phyloP scores from a whole-genome alignment of 805 yeast genomes.

The Hanseniaspora lindneri region DNA sequence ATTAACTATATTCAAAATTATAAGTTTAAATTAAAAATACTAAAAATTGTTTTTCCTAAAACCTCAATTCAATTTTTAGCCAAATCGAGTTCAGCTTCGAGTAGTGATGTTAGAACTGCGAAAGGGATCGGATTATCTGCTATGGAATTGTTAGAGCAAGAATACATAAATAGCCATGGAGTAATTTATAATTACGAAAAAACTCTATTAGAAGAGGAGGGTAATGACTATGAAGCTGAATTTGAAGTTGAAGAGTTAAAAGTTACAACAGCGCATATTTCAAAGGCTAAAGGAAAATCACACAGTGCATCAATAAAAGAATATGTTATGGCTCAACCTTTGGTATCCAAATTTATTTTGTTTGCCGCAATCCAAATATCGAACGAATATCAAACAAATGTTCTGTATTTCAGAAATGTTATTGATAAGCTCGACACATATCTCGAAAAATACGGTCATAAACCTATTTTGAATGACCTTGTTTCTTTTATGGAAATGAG shows the following conservation, averaged over 20 bases:
- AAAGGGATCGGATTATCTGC: slow-evolving; percentile 79
- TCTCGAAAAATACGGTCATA: slow-evolving; percentile 30
- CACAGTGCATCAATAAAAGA: slow-evolving; percentile 59
- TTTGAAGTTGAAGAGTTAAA: slow-evolving; percentile 44
- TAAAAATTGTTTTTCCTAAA: slow-evolving; percentile 33
- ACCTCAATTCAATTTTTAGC: slow-evolving; percentile 89
- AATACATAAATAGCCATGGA: slow-evolving; percentile 34
- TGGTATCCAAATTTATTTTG: slow-evolving; percentile 61
- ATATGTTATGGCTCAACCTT: slow-evolving; percentile 48
- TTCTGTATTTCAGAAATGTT: slow-evolving; percentile 60
- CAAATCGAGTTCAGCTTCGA: slow-evolving; percentile 86
- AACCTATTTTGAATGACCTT: not conserved
- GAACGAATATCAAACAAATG: slow-evolving; percentile 58
- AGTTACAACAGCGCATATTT: slow-evolving; percentile 48
- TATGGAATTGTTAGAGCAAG: slow-evolving; percentile 70
- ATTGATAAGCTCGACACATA: slow-evolving; percentile 61
- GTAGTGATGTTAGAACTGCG: slow-evolving; percentile 95
- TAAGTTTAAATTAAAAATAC: slow-evolving; percentile 22
- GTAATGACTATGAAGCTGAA: slow-evolving; percentile 18
- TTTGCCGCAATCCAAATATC: slow-evolving; percentile 52
- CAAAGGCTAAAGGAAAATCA: slow-evolving; percentile 68
- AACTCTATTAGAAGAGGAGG: slow-evolving; percentile 16
- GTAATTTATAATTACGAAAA: slow-evolving; percentile 19
- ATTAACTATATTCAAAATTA: slow-evolving; percentile 11
- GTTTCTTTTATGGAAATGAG: slow-evolving; percentile 24